phyloP scores from a whole-genome alignment of 306 rosid genomes.

The Pyrus communis region DNA sequence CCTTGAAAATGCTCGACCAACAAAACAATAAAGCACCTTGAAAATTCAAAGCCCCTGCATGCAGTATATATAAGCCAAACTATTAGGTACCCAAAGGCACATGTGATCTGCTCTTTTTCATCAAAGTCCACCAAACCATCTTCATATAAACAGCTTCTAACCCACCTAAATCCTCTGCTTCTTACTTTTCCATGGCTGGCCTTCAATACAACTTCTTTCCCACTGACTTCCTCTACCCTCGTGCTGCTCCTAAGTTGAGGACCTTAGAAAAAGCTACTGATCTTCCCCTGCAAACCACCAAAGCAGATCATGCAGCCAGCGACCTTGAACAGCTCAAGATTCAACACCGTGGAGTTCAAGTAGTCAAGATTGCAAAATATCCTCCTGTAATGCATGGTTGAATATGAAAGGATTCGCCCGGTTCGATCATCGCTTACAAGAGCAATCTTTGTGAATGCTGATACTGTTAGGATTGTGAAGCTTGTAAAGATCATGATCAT shows the following conservation, averaged over 20 bases:
- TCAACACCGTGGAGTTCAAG: background rate
- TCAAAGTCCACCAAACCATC: background rate
- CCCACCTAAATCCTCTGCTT: background rate
- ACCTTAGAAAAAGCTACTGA: background rate
- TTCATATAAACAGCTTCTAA: background rate
- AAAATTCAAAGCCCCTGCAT: no score
- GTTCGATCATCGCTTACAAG: no score
- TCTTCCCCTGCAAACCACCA: background rate
- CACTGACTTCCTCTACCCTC: slow-evolving; percentile 10
- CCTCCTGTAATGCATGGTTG: background rate
- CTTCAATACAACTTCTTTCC: slow-evolving; percentile 18
- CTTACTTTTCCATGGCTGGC: slow-evolving; percentile 16
- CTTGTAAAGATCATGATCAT: no score
- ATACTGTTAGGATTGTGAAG: no score
- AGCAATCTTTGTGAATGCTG: no score
- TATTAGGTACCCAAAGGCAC: background rate
- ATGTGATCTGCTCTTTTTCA: no score
- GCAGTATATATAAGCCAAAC: background rate
- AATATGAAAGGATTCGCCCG: background rate
- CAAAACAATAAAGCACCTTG: no score
- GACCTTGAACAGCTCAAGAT: background rate
- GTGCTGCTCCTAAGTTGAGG: background rate
- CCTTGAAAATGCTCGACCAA: no score
- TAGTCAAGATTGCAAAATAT: background rate
- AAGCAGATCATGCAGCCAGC: background rate